Conservation (phyloP, 2,329 filamentous ascomycete species). For the Grosmannia clavigera region DNA sequence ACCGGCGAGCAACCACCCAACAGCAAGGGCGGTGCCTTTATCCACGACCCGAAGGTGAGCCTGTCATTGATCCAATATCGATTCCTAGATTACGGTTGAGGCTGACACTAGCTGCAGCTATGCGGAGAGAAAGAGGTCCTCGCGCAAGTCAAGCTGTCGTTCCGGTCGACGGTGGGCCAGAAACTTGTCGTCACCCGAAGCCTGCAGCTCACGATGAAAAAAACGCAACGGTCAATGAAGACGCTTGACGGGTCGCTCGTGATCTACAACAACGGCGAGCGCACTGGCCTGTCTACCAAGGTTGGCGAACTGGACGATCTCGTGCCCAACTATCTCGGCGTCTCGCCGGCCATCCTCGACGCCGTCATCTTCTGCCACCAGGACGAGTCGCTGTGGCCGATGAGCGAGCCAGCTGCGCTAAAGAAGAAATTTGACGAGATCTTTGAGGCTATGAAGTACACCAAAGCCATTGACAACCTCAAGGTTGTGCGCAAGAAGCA, state of each 20-base stretch:
- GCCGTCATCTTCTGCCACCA: conserved; percentile 98
- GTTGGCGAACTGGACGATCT: conserved; percentile 71
- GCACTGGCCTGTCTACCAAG: conserved; percentile 64
- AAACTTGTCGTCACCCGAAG: conserved; percentile 76
- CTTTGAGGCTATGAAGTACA: conserved; percentile 94
- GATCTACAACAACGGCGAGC: conserved; percentile 68
- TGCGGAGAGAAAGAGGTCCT: conserved; percentile 77
- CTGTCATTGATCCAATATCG: conserved; percentile 3
- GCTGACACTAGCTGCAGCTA: conserved; percentile 32
- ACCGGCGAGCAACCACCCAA: conserved; percentile 90
- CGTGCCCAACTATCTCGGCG: conserved; percentile 77
- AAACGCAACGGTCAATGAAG: conserved; percentile 62
- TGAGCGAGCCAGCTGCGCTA: conserved; percentile 72
- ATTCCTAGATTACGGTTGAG: no score
- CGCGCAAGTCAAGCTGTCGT: conserved; percentile 84
- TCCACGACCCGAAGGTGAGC: conserved; percentile 80
- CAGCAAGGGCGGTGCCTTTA: conserved; percentile 80
- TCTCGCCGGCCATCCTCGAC: conserved; percentile 80
- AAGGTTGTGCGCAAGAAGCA: conserved; percentile 77
- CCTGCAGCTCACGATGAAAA: conserved; percentile 78
- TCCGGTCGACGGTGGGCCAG: conserved; percentile 64
- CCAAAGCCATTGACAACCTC: conserved; percentile 92
- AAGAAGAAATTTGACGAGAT: conserved; percentile 98
- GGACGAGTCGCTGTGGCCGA: conserved; percentile 92
- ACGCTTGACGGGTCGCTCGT: conserved; percentile 71